A percentile compares a stretch with the other conserved stretches of the same genome.
Evolutionary conservation across 495 filamentous ascomycete genomes (phyloP).

Genomic region (Aspergillus homomorphus): DNA sequence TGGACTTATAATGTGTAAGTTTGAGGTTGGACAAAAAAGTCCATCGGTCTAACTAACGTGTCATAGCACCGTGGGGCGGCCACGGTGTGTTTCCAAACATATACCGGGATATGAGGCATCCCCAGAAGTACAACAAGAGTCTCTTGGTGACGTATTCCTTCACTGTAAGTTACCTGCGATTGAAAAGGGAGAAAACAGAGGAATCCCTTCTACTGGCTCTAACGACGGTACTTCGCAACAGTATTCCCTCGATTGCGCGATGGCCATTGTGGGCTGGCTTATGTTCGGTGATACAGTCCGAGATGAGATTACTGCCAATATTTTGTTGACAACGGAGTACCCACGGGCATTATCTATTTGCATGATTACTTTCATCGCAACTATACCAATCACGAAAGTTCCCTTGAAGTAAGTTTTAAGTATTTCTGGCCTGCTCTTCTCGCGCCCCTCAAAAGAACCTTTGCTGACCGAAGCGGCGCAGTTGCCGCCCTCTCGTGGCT

Average conservation of each 20-base stretch:
- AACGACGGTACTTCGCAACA: slow-evolving; percentile 27
- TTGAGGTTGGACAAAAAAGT: neutral
- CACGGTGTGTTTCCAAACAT: slow-evolving; percentile 96
- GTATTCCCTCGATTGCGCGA: slow-evolving; percentile 74
- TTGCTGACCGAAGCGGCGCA: slow-evolving; percentile 27
- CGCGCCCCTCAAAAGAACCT: neutral
- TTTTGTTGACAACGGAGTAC: slow-evolving; percentile 70
- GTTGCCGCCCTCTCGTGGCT: slow-evolving; percentile 78
- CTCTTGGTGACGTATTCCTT: slow-evolving; percentile 84
- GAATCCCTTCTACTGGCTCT: slow-evolving; percentile 10
- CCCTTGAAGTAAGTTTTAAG: slow-evolving; percentile 68
- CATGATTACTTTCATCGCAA: slow-evolving; percentile 80
- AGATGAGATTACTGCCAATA: slow-evolving; percentile 88
- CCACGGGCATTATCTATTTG: slow-evolving; percentile 69
- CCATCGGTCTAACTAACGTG: slow-evolving; percentile 5
- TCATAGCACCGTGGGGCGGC: slow-evolving; percentile 81
- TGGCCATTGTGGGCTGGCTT: slow-evolving; percentile 77
- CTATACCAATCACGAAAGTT: slow-evolving; percentile 93
- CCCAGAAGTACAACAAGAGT: slow-evolving; percentile 74
- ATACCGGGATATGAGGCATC: slow-evolving; percentile 96
- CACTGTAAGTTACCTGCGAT: slow-evolving; percentile 56
- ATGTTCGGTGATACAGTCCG: slow-evolving; percentile 89
- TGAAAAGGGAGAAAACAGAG: neutral
- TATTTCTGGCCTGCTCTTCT: neutral
- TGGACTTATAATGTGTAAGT: slow-evolving; percentile 84